Evolutionary conservation across 768 basidiomycete species (phyloP).

Genomic region (Tricholoma bakamatsutake): DNA sequence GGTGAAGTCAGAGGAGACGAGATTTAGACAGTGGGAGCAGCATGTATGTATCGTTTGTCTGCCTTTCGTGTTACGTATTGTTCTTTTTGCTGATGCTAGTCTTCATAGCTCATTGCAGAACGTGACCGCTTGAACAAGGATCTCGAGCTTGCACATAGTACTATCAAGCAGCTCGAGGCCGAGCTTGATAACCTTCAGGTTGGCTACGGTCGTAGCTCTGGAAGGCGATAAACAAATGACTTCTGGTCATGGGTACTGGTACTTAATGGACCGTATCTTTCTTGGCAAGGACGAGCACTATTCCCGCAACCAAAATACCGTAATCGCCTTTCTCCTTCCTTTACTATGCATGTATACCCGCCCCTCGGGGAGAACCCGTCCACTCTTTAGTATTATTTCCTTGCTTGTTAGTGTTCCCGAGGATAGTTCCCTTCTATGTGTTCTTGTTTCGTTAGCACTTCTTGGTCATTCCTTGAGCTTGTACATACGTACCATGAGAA

Average conservation of each 20-base stretch:
- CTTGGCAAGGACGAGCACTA: not conserved
- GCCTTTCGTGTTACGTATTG: not conserved
- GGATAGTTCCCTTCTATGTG: conserved; percentile 1
- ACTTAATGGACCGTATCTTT: not conserved
- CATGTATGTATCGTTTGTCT: conserved; percentile 54
- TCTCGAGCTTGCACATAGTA: conserved; percentile 85
- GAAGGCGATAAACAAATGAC: conserved; percentile 40
- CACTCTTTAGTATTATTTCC: not conserved
- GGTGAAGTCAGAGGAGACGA: conserved; percentile 96
- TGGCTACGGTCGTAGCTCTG: conserved; percentile 73
- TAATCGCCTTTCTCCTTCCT: not conserved
- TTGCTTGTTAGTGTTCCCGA: not conserved
- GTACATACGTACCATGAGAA: not conserved
- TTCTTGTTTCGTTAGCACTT: not conserved
- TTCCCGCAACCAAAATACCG: not conserved
- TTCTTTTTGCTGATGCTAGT: conserved; percentile 13
- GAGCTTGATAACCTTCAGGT: conserved; percentile 88
- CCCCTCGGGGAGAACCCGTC: not conserved
- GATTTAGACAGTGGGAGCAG: conserved; percentile 99
- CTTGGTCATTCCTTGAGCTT: not conserved
- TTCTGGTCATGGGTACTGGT: not conserved
- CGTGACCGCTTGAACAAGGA: conserved; percentile 99
- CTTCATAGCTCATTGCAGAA: conserved; percentile 85
- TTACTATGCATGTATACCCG: not conserved
- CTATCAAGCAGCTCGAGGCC: conserved; percentile 86